Conservation (phyloP, 306 rosid genomes). For the Mimosa pudica region DNA sequence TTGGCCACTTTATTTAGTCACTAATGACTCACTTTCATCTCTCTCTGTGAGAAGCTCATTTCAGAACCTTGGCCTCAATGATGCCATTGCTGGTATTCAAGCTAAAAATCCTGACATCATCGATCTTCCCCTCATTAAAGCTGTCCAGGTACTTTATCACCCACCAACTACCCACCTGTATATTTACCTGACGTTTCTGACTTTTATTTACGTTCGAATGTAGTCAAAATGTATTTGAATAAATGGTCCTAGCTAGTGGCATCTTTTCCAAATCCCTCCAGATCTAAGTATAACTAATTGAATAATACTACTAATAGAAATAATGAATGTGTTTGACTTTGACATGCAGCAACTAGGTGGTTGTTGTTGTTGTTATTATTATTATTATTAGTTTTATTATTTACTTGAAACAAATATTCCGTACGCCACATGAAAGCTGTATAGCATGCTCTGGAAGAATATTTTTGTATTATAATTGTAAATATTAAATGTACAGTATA, state of each 20-base stretch:
- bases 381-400: too few relatives aligned
- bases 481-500: not conserved
- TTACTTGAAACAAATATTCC: too few relatives aligned
- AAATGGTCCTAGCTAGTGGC: not conserved
- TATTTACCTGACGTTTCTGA: not conserved
- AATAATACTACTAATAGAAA: not conserved
- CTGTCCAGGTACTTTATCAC: conserved; percentile 51
- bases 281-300: not conserved
- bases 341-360: not conserved
- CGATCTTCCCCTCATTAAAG: conserved; percentile 69
- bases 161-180: not conserved
- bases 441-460: not conserved
- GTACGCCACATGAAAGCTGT: not conserved
- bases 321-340: not conserved
- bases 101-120: conserved; percentile 67
- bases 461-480: not conserved
- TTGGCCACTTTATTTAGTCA: conserved; percentile 69
- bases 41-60: conserved; percentile 76
- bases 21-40: conserved; percentile 64
- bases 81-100: conserved; percentile 52
- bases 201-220: not conserved
- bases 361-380: too few relatives aligned
- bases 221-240: not conserved
- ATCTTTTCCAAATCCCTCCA: not conserved
- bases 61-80: conserved; percentile 53